Evolutionary conservation across 192 early-diverging fungal genomes (phyloP).

Genomic region (Phycomyces blakesleeanus): DNA sequence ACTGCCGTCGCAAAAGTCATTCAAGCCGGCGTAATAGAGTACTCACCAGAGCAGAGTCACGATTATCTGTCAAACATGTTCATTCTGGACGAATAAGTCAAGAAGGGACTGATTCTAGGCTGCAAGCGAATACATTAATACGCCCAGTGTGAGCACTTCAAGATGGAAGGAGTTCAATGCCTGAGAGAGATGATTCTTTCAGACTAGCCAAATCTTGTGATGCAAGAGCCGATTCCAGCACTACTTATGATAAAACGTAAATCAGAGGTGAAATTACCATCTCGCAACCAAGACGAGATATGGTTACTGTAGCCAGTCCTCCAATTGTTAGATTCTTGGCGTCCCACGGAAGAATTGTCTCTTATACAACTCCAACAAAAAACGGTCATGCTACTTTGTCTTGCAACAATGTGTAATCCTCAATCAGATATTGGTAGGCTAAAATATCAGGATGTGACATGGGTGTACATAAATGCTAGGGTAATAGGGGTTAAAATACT

Average conservation of each 20-base stretch:
- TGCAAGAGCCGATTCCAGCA: not conserved
- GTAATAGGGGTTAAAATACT: no score
- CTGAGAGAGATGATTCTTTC: conserved; percentile 13
- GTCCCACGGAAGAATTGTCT: not conserved
- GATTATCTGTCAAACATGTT: conserved; percentile 14
- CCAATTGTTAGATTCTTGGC: not conserved
- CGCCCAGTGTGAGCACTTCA: conserved; percentile 23
- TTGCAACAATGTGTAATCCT: conserved; percentile 4
- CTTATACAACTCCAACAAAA: not conserved
- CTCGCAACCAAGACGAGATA: not conserved
- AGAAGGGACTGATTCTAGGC: conserved; percentile 11
- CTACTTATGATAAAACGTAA: not conserved
- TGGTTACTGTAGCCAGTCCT: not conserved
- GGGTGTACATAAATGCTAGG: no score
- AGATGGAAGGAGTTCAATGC: conserved; percentile 27
- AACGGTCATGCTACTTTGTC: not conserved
- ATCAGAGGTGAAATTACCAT: conserved; percentile 1
- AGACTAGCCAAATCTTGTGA: not conserved
- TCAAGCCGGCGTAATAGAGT: conserved; percentile 1
- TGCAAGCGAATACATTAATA: conserved; percentile 14
- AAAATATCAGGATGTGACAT: not conserved
- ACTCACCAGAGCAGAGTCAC: conserved; percentile 1
- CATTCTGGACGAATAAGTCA: not conserved
- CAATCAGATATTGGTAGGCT: conserved; percentile 6
- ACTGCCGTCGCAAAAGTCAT: conserved; percentile 15